These are phyloP conservation scores for Sporothrix variecibatus DNA, from an alignment of 2,329 filamentous ascomycete species.

Conservation along the genomic window DNA sequence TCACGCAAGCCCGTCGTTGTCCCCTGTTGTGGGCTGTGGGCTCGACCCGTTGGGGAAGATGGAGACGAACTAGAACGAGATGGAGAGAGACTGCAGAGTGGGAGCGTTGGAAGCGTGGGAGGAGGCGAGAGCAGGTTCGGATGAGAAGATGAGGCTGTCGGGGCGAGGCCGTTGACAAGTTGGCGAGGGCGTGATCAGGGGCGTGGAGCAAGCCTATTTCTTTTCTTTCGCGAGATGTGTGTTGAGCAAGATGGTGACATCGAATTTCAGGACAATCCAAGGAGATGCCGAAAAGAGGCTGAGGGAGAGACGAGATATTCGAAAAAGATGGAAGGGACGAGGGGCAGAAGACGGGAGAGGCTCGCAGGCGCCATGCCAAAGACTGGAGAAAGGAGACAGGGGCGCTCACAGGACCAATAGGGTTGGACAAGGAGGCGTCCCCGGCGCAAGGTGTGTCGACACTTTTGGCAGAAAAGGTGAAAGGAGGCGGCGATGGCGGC, in stretches of 20 bases:
- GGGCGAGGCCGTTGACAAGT: background rate
- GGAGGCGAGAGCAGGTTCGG: background rate
- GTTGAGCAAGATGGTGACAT: constrained; percentile 5
- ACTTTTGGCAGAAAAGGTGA: background rate
- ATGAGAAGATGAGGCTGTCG: background rate
- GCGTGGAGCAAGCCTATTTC: background rate
- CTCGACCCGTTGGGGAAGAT: background rate
- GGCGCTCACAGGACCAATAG: background rate
- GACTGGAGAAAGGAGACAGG: background rate
- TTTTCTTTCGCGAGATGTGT: background rate
- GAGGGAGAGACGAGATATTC: background rate
- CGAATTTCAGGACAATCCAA: background rate
- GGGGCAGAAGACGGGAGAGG: background rate
- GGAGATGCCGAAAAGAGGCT: background rate
- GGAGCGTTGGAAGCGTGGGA: background rate
- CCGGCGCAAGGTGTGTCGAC: background rate
- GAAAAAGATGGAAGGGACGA: background rate
- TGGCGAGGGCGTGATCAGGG: background rate
- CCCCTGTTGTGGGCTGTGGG: background rate
- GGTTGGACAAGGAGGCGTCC: constrained; percentile 10
- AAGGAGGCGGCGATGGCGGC: background rate
- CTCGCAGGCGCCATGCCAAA: background rate
- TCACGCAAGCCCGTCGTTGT: background rate
- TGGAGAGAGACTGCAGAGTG: background rate
- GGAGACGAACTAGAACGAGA: background rate